Base-by-base conservation (phyloP, 2,329 filamentous ascomycete genomes). In the Aspergillus flavus region DNA sequence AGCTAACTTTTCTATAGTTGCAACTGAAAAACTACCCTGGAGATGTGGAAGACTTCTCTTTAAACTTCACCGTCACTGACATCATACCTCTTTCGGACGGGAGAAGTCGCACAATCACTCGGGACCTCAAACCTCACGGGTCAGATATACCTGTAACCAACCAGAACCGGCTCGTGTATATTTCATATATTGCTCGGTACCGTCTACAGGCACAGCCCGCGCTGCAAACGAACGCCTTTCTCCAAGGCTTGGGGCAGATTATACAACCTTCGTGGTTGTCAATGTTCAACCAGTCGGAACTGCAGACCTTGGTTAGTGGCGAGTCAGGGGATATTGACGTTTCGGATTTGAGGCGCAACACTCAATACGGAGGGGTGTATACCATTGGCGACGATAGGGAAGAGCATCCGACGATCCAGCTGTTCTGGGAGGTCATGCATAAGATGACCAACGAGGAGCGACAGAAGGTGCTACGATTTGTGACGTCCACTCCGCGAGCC, bases 251-350 rank as follows among this genome's bases (percentile, higher is more conserved):
- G 1, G 88, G 91, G 26, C 85, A 89, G 67, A 96, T 99, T 73
- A 95, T 99, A 68, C 90, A 94, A 63, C 94, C 94, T 0, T 87
- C 88, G 4, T 99, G 95, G 95, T 85, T 99, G 5, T 93, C 91
- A 71, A 98, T 99, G 95, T 99, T 99, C 83, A 99, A 99, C 77
- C 94, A 97, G 76, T 88, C 88, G 3, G 95, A 99, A 76, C 85
- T 99, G 5, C 95, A 98, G 79, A 95, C 92, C 1, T 88, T 99
- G 6, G 91, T 99, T 19, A 92, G 93, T 59, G 95, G 95, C 50
- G 93, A 96, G 70, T 90, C 89, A 32, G 89, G 89, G 11, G 89
- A 92, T 65, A 96, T 99, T 63, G 91, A 97, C 72, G 85, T 99
- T 41, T 87, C 91, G 32, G 95, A 99, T 75, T 84, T 98, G 46